Evolutionary conservation across 2,329 filamentous ascomycete genomes (phyloP).

Genomic region (Endoconidiophora polonica): DNA sequence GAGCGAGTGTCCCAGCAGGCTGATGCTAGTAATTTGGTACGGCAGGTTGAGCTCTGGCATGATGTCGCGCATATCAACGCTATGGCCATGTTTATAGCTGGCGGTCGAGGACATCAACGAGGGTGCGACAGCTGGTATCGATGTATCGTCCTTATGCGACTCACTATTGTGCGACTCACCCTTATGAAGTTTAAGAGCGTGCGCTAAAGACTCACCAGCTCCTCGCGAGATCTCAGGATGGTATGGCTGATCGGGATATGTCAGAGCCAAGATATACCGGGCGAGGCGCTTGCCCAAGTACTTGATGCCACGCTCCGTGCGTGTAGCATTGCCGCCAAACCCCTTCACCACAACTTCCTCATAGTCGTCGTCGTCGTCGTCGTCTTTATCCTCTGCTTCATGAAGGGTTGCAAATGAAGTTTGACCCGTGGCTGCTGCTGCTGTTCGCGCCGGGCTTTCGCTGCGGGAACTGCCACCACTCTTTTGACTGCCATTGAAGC

Average conservation of each 20-base stretch:
- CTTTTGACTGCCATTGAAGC: neutral
- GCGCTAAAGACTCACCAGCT: conserved; percentile 26
- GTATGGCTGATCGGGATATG: conserved; percentile 86
- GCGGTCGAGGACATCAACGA: neutral
- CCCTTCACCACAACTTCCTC: conserved; percentile 81
- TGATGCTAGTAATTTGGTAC: conserved; percentile 86
- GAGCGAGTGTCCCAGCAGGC: conserved; percentile 82
- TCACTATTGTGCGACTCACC: neutral
- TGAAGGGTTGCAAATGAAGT: neutral
- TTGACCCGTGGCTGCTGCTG: neutral
- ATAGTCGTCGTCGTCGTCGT: conserved; percentile 49
- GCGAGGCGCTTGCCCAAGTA: conserved; percentile 90
- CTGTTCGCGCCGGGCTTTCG: conserved; percentile 10
- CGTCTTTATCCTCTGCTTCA: conserved; percentile 16
- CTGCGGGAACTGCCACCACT: conserved; percentile 6
- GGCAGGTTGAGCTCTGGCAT: conserved; percentile 20
- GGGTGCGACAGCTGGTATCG: neutral
- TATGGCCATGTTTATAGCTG: neutral
- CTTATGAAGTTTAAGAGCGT: conserved; percentile 24
- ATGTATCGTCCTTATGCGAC: neutral
- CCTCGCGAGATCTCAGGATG: conserved; percentile 43
- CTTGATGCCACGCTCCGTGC: conserved; percentile 89
- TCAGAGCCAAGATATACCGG: conserved; percentile 75
- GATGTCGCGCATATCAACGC: conserved; percentile 19
- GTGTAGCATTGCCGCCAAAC: conserved; percentile 75